Evolutionary conservation across 306 rosid genomes (phyloP), one percentile per base, ranked within the genome.

Genomic region (Acacia confusa): DNA sequence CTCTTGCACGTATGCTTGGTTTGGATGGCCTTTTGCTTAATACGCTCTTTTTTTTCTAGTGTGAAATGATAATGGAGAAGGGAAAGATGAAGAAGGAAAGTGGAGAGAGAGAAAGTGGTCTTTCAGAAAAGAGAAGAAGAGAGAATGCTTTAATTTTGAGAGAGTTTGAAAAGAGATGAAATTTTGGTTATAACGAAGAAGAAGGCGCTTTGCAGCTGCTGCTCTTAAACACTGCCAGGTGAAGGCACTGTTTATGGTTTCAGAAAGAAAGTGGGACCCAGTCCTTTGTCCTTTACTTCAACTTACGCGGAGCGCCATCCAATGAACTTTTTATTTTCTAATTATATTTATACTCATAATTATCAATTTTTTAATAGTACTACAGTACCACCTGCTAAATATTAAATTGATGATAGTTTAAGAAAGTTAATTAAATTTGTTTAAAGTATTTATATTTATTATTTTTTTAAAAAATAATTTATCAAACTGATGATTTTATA

Each of bases 151-250:
- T 72, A 11, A 38, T 53, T 53, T 32, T 34, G 24, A 16, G 17
- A 17, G 0, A n/a, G 47, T 53, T 79, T 74, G 27, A 69, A 25
- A 78, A 70, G 78, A 24, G 22, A 60, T 44, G 15, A 36, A 28
- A 50, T 63, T n/a, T 17, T 44, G 69, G 55, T 40, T 50, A 83
- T 77, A 83, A 74, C 48, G 90, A 2, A 66, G 40, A 34, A 4
- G 90, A 2, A 67, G 84, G 74, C 72, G 92, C 83, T 84, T 74
- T 85, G 85, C 69, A 50, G 90, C 90, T 82, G 92, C 82, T 82
- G 90, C 82, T 82, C 87, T 87, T 92, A 90, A 87, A 85, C 90
- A 79, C 81, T 34, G 67, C 50, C 52, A 43, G 53, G 67, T 20
- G 72, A 19, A 8, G 41, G 1, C 40, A 14, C n/a, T 63, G 64